These are phyloP conservation scores for Penicillium paxilli DNA, from an alignment of 495 filamentous ascomycete genomes.

Conservation along the genomic window DNA sequence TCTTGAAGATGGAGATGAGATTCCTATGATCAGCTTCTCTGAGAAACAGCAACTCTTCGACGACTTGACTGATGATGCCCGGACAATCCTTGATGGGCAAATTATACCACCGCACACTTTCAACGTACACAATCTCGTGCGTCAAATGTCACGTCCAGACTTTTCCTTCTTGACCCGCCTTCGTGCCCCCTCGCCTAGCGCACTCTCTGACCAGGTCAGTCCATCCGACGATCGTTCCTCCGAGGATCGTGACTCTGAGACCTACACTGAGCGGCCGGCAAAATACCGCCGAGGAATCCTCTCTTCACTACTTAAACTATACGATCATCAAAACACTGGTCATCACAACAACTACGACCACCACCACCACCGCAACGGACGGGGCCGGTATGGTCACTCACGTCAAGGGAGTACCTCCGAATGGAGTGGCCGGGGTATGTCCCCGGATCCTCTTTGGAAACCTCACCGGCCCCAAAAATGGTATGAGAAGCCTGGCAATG, in stretches of 20 bases:
- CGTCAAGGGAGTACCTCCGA: constrained; percentile 35
- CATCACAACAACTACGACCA: constrained; percentile 13
- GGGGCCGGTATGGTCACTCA: constrained; percentile 35
- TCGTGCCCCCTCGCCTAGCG: constrained; percentile 36
- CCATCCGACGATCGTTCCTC: constrained; percentile 59
- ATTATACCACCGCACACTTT: constrained; percentile 27
- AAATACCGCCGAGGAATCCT: constrained; percentile 78
- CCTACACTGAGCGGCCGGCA: constrained; percentile 66
- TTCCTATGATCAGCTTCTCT: constrained; percentile 37
- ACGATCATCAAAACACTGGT: constrained; percentile 41
- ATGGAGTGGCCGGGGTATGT: constrained; percentile 31
- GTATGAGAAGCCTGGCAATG: constrained; percentile 59
- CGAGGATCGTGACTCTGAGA: constrained; percentile 61
- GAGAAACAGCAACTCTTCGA: constrained; percentile 36
- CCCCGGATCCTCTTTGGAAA: constrained; percentile 39
- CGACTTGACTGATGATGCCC: constrained; percentile 37
- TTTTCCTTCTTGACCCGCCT: constrained; percentile 37
- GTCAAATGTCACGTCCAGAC: constrained; percentile 42
- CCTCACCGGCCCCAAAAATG: constrained; percentile 54
- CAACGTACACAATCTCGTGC: constrained; percentile 35
- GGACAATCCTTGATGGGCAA: constrained; percentile 28
- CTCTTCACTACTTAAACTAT: constrained; percentile 75
- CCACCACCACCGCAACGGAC: no score
- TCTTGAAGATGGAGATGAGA: constrained; percentile 39
- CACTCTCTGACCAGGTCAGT: constrained; percentile 59